These are phyloP conservation scores for Moesziomyces parantarcticus DNA, from an alignment of 1,284 basidiomycete genomes.

Conservation along the genomic window DNA sequence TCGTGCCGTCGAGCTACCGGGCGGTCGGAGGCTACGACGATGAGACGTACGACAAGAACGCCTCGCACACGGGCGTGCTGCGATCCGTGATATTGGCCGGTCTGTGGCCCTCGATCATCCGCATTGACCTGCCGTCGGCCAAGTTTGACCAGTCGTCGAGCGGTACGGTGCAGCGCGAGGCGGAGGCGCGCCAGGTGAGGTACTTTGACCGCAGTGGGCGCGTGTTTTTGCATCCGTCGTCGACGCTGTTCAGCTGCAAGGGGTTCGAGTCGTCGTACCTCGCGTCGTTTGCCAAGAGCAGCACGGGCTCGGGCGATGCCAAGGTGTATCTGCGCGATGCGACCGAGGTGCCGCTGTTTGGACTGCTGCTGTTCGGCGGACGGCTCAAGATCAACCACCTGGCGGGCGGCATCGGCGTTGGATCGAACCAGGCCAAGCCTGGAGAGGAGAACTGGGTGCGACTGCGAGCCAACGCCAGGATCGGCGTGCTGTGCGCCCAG, in stretches of 20 bases:
- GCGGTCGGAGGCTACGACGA: conserved; percentile 65
- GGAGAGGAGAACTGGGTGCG: conserved; percentile 72
- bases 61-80: conserved; percentile 46
- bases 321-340: conserved; percentile 89
- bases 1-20: conserved; percentile 71
- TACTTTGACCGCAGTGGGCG: conserved; percentile 69
- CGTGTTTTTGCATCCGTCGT: conserved; percentile 87
- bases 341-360: conserved; percentile 88
- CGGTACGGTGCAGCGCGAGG: conserved; percentile 59
- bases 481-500: conserved; percentile 89
- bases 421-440: conserved; percentile 25
- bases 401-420: conserved; percentile 76
- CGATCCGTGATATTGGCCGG: conserved; percentile 57
- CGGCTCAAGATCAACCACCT: conserved; percentile 77
- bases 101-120: conserved; percentile 72
- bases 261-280: conserved; percentile 82
- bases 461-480: conserved; percentile 84
- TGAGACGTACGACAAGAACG: conserved; percentile 55
- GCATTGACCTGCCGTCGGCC: conserved; percentile 56
- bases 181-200: conserved; percentile 56
- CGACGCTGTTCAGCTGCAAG: conserved; percentile 77
- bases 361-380: conserved; percentile 85
- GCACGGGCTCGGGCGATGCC: conserved; percentile 72
- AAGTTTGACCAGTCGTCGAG: conserved; percentile 59
- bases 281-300: conserved; percentile 83